A percentile compares a stretch with the other conserved stretches of the same genome.
Conservation (phyloP, 169 alveolate species). For the Plasmodium yoelii region DNA sequence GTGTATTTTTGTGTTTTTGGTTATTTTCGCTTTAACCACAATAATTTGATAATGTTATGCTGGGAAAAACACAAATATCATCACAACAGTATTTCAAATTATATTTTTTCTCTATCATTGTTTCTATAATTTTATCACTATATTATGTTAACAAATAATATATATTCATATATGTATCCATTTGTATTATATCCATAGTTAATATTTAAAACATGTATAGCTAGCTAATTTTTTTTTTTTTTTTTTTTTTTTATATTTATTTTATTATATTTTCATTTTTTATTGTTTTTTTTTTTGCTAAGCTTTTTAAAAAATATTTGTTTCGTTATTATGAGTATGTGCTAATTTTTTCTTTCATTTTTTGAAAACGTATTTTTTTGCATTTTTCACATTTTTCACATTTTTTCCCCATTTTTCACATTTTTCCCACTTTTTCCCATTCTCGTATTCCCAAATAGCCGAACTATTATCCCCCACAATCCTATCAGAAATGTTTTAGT, state of each 20-base stretch:
- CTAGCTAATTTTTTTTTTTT: neutral
- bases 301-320: neutral
- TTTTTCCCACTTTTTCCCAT: neutral
- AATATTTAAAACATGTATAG: neutral
- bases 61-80: slow-evolving; percentile 64
- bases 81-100: slow-evolving; percentile 74
- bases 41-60: slow-evolving; percentile 32
- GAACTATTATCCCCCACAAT: neutral
- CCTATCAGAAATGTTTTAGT: too few species aligned
- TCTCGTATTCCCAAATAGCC: neutral
- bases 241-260: neutral
- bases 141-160: too few species aligned
- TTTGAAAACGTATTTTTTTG: too few species aligned
- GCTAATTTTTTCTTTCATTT: neutral
- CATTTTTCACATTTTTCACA: too few species aligned
- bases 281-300: neutral
- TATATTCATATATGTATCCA: too few species aligned
- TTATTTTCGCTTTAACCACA: slow-evolving; percentile 18
- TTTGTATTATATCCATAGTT: too few species aligned
- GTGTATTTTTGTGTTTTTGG: neutral
- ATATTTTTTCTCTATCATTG: slow-evolving; percentile 46
- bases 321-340: too few species aligned
- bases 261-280: neutral
- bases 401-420: too few species aligned
- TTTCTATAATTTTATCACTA: neutral